Evolutionary conservation across 2,329 filamentous ascomycete genomes (phyloP).

Genomic region (Cladosporium oxysporum): DNA sequence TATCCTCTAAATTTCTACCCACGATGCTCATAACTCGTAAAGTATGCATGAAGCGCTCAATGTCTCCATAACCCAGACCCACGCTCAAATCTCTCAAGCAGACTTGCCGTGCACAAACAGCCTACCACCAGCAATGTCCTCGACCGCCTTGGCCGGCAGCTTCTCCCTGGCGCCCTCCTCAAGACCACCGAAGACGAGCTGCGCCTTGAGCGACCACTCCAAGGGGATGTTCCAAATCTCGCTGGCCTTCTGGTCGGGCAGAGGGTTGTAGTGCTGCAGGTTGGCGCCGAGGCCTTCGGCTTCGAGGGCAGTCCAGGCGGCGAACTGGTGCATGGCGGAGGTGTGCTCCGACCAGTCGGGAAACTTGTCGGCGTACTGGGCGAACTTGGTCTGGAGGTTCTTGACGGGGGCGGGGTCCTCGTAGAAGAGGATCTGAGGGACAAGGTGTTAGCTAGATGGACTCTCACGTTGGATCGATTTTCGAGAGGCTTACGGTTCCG

Average conservation of each 20-base stretch:
- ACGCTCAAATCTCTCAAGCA: background rate
- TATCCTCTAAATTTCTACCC: background rate
- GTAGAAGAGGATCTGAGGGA: constrained; percentile 73
- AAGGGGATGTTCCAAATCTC: constrained; percentile 69
- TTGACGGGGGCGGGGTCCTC: constrained; percentile 71
- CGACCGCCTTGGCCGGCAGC: constrained; percentile 31
- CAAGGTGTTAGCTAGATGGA: background rate
- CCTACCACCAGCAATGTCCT: constrained; percentile 33
- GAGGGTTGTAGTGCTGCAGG: constrained; percentile 37
- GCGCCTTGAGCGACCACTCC: constrained; percentile 75
- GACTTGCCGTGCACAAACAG: constrained; percentile 32
- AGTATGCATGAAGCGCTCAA: background rate
- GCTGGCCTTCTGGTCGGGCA: constrained; percentile 73
- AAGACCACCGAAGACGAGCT: constrained; percentile 70
- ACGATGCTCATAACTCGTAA: constrained; percentile 4
- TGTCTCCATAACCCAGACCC: background rate
- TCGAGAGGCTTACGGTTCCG: constrained; percentile 65
- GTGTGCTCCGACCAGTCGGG: constrained; percentile 74
- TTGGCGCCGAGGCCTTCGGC: constrained; percentile 35
- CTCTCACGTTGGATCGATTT: background rate
- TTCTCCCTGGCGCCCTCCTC: constrained; percentile 48
- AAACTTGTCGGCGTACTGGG: constrained; percentile 78
- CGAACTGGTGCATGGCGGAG: constrained; percentile 51
- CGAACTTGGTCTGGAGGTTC: constrained; percentile 66
- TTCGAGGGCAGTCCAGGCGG: constrained; percentile 34